A percentile compares a stretch with the other conserved stretches of the same genome.
Conservation (phyloP, 805 yeast genomes). For the Candida morakotiae region DNA sequence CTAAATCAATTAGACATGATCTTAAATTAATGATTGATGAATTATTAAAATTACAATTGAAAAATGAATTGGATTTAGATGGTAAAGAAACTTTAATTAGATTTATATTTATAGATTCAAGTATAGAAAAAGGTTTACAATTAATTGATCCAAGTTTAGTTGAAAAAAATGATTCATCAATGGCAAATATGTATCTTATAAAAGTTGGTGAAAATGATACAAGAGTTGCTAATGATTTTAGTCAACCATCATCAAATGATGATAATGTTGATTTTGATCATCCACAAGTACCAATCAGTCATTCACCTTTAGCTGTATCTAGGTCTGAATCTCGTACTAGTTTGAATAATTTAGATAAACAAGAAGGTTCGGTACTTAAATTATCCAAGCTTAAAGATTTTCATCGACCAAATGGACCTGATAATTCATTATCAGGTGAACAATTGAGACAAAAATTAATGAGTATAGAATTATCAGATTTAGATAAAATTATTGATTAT, state of each 20-base stretch:
- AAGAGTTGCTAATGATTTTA: conserved; percentile 3
- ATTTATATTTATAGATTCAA: conserved; percentile 64
- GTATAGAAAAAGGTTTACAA: conserved; percentile 54
- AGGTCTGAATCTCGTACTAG: conserved; percentile 28
- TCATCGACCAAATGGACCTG: conserved; percentile 8
- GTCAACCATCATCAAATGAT: conserved; percentile 2
- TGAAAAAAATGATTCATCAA: conserved; percentile 10
- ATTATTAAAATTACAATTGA: conserved; percentile 53
- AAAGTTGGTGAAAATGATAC: conserved; percentile 22
- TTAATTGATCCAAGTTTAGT: conserved; percentile 34
- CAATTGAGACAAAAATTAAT: conserved; percentile 32
- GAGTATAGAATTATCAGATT: conserved; percentile 27
- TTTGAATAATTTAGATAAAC: conserved; percentile 30
- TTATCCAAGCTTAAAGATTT: conserved; percentile 25
- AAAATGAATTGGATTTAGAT: conserved; percentile 52
- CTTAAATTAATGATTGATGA: conserved; percentile 39
- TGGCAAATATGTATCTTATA: conserved; percentile 6
- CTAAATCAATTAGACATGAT: conserved; percentile 25
- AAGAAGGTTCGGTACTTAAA: conserved; percentile 41
- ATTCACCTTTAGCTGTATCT: conserved; percentile 15
- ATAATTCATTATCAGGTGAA: conserved; percentile 27
- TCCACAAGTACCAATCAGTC: conserved; percentile 5
- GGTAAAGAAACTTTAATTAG: conserved; percentile 76
- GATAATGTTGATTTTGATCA: conserved; percentile 1
- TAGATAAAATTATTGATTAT: conserved; percentile 29